Conservation (phyloP, 148 eudicot genomes). For the Rhododendron ovatum region DNA sequence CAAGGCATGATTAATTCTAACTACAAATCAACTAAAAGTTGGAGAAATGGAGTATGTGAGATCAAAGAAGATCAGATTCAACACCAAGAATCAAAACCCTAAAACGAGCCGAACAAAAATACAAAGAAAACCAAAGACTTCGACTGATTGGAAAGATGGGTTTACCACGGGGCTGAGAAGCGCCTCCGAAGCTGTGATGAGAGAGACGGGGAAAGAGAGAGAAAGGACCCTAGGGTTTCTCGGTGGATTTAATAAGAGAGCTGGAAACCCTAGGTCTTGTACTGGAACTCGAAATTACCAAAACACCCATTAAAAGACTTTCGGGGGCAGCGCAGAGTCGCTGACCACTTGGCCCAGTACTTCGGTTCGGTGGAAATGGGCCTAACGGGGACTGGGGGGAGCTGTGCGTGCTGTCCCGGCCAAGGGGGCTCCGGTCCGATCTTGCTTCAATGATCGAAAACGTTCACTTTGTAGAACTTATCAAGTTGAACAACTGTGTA, state of each 20-base stretch:
- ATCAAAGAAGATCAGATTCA: not conserved
- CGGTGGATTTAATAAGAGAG: not conserved
- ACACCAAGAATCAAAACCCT: not conserved
- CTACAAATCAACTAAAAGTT: not conserved
- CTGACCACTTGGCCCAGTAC: not conserved
- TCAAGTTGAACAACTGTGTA: too few relatives aligned
- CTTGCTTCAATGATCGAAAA: too few relatives aligned
- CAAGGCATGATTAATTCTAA: not conserved
- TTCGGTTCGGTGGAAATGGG: not conserved
- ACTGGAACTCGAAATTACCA: not conserved
- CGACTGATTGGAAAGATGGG: not conserved
- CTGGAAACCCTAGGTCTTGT: not conserved
- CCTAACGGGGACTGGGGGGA: not conserved
- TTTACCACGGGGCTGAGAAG: not conserved
- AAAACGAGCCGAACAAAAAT: not conserved
- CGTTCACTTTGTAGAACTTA: too few relatives aligned
- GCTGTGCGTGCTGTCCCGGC: too few relatives aligned
- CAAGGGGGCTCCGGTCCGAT: too few relatives aligned
- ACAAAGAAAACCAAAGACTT: not conserved
- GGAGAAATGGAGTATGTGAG: not conserved
- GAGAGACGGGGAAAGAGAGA: not conserved
- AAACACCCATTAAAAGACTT: not conserved
- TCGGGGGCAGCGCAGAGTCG: not conserved
- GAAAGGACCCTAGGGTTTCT: not conserved
- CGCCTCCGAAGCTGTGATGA: conserved; percentile 1